Evolutionary conservation across 1,284 basidiomycete species (phyloP), one percentile per base, ranked within the genome.

Genomic region (Cutaneotrichosporon spelunceum): DNA sequence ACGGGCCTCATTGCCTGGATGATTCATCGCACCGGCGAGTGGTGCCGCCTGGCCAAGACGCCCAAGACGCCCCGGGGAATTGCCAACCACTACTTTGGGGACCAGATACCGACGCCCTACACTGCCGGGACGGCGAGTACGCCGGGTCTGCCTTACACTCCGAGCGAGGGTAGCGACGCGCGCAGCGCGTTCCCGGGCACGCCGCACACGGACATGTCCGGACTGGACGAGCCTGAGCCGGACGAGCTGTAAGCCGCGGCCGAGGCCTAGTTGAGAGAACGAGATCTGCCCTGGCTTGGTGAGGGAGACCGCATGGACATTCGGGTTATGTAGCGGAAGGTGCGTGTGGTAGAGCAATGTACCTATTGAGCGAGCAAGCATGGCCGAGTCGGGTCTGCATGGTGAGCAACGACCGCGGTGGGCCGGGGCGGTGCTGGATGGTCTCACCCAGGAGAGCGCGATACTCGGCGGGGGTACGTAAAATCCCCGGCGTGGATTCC

Each of bases 51-150:
- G 57, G 90, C 92, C 1, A 90, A 88, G 79, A 94, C 91, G 13
- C 91, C 92, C 10, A 86, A 86, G 70, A 93, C 60, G n/a, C 60
- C 62, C 11, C 56, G 92, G 63, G 88, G 88, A 68, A 83, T 94
- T 47, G 90, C 91, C 30, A 84, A 88, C 67, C 93, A 96, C 77
- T 99, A 95, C 83, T 98, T 99, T 78, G 91, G 93, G 76, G 92
- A 81, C 59, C 70, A 73, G 58, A 69, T 79, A 68, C 73, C 76
- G 60, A 79, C 77, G 16, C 78, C 78, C 60, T 74, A 68, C 57
- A 69, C n/a, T n/a, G n/a, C n/a, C n/a, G n/a, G n/a, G n/a, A n/a
- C 59, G 73, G 71, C 49, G 69, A 72, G 44, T 68, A 70, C 10
- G 72, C 71, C n/a, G 55, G 71, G 7, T 72, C 71, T 62, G 74